A percentile compares a stretch with the other conserved stretches of the same genome.
phyloP scores from a whole-genome alignment of 164 flowering plant genomes.

The Liquidambar formosana region DNA sequence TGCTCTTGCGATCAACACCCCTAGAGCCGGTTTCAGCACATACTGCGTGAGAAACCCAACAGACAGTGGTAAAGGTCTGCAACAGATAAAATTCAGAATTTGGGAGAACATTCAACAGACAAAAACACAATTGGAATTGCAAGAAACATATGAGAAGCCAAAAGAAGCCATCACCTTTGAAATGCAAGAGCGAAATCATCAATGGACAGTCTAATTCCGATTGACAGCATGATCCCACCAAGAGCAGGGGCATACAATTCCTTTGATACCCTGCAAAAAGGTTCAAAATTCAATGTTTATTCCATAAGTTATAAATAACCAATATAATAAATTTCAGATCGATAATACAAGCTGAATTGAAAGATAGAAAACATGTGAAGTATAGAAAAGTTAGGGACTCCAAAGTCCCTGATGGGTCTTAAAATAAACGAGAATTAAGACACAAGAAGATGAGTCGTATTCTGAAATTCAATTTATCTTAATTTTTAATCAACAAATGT shows the following conservation, averaged over 20 bases:
- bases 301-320: neutral
- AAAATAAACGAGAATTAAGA: too few species aligned
- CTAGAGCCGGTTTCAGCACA: constrained; percentile 72
- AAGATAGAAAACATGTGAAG: too few species aligned
- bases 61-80: constrained; percentile 91
- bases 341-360: too few species aligned
- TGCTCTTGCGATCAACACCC: constrained; percentile 70
- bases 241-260: constrained; percentile 97
- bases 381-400: too few species aligned
- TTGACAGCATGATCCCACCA: constrained; percentile 97
- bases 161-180: constrained; percentile 51
- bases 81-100: constrained; percentile 22
- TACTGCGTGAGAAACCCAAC: constrained; percentile 86
- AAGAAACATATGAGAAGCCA: neutral
- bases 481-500: too few species aligned
- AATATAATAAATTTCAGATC: neutral
- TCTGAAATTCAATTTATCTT: too few species aligned
- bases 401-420: too few species aligned
- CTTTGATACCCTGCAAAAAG: constrained; percentile 75
- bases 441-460: too few species aligned
- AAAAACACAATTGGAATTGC: neutral
- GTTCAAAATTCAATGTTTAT: neutral
- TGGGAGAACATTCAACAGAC: constrained; percentile 6
- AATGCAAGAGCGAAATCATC: constrained; percentile 90
- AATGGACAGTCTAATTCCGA: constrained; percentile 80